Conservation (phyloP, 495 filamentous ascomycete genomes). For the Cairneyella variabilis region DNA sequence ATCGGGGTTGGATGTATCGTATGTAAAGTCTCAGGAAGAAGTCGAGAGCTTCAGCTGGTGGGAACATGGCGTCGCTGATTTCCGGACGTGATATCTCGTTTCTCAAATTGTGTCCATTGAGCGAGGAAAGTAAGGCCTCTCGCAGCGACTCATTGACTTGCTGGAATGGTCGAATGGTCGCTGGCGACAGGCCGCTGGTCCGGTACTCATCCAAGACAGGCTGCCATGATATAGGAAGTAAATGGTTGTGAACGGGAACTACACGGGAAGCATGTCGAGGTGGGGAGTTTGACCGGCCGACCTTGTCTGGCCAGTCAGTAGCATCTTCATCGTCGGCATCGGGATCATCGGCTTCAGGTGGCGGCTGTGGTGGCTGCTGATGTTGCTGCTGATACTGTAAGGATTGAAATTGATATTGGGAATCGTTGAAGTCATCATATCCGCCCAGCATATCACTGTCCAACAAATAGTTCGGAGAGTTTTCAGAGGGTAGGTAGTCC, state of each 20-base stretch:
- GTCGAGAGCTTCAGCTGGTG: conserved; percentile 18
- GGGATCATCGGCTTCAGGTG: conserved; percentile 2
- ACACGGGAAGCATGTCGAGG: conserved; percentile 4
- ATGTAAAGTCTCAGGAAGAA: conserved; percentile 28
- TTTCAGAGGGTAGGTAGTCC: conserved; percentile 10
- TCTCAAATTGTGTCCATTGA: conserved; percentile 13
- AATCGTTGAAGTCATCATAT: conserved; percentile 14
- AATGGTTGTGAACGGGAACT: conserved; percentile 15
- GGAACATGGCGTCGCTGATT: conserved; percentile 18
- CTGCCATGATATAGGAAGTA: conserved; percentile 20
- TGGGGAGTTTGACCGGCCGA: neutral
- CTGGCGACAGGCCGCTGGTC: conserved; percentile 7
- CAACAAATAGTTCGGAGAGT: conserved; percentile 11
- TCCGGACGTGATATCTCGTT: conserved; percentile 15
- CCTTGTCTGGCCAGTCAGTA: conserved; percentile 23
- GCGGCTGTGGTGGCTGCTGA: neutral
- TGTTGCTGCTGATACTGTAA: conserved; percentile 6
- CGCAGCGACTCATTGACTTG: conserved; percentile 8
- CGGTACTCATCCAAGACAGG: conserved; percentile 16
- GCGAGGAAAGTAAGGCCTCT: conserved; percentile 1
- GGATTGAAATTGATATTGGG: conserved; percentile 15
- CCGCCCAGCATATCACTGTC: conserved; percentile 18
- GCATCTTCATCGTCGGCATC: conserved; percentile 23
- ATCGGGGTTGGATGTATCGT: conserved; percentile 26
- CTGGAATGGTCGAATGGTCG: conserved; percentile 14